Percentiles rank a stretch among this genome's conserved stretches.
Evolutionary conservation across 2,329 filamentous ascomycete genomes (phyloP).

Genomic region (Stemphylium beticola): DNA sequence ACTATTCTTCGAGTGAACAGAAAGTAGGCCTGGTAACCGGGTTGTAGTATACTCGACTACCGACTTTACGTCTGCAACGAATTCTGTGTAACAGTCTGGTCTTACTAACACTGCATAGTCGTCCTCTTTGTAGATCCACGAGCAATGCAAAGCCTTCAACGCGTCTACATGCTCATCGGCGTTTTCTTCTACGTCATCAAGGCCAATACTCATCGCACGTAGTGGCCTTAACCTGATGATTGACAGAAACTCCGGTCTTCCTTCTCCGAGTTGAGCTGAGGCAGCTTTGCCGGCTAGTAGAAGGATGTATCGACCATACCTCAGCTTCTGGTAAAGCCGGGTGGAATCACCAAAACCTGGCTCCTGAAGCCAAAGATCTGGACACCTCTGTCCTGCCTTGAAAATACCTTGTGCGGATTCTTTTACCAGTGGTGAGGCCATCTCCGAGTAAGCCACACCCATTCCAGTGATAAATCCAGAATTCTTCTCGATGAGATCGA

Average conservation of each 20-base stretch:
- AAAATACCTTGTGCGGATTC: constrained; percentile 45
- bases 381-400: constrained; percentile 35
- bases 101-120: constrained; percentile 15
- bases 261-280: neutral
- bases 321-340: constrained; percentile 14
- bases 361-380: constrained; percentile 21
- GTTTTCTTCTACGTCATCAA: neutral
- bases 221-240: constrained; percentile 2
- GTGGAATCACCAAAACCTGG: neutral
- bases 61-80: neutral
- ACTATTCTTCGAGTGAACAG: neutral
- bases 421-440: constrained; percentile 46
- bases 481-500: constrained; percentile 56
- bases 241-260: neutral
- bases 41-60: neutral
- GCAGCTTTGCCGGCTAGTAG: constrained; percentile 1
- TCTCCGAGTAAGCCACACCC: constrained; percentile 52
- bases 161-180: neutral
- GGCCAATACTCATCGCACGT: constrained; percentile 3
- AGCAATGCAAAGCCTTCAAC: constrained; percentile 6
- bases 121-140: constrained; percentile 5
- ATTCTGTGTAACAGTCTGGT: constrained; percentile 19
- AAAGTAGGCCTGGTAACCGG: neutral
- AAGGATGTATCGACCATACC: constrained; percentile 17
- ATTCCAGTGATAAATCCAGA: constrained; percentile 59